A percentile compares a stretch with the other conserved stretches of the same genome.
These are phyloP conservation scores for Phaeoacremonium minimum DNA, from an alignment of 2,329 filamentous ascomycete genomes.

Conservation along the genomic window DNA sequence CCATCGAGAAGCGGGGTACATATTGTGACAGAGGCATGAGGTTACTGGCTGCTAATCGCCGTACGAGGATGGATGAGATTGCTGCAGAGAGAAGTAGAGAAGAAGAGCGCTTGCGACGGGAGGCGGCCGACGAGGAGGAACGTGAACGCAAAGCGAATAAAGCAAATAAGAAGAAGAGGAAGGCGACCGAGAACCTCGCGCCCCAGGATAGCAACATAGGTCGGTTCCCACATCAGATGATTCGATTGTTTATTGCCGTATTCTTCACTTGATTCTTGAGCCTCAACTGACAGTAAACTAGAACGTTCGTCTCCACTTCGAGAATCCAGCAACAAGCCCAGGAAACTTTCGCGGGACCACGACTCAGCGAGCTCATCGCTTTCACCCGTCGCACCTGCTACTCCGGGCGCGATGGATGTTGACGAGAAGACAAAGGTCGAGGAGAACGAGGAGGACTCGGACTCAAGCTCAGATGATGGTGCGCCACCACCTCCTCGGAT, in stretches of 20 bases:
- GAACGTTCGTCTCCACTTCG: constrained; percentile 51
- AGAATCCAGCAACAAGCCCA: constrained; percentile 40
- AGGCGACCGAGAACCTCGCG: constrained; percentile 57
- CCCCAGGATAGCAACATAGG: constrained; percentile 45
- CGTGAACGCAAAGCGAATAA: constrained; percentile 56
- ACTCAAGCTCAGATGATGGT: constrained; percentile 53
- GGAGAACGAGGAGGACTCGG: constrained; percentile 37
- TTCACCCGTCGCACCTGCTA: constrained; percentile 48
- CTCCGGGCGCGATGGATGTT: constrained; percentile 53
- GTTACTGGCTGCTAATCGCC: constrained; percentile 60
- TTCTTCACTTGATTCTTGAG: neutral
- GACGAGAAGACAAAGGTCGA: constrained; percentile 36
- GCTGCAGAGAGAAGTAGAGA: constrained; percentile 40
- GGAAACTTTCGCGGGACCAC: constrained; percentile 46
- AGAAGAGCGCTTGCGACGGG: constrained; percentile 43
- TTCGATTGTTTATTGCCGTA: neutral
- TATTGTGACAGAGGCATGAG: constrained; percentile 72
- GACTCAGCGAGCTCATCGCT: constrained; percentile 57
- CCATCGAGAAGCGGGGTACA: constrained; percentile 62
- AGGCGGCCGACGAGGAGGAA: constrained; percentile 41
- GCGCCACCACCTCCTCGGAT: constrained; percentile 58
- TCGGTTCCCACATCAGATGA: constrained; percentile 16
- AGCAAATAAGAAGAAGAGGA: constrained; percentile 74
- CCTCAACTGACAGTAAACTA: constrained; percentile 18
- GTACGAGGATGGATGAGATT: constrained; percentile 54